A percentile compares a stretch with the other conserved stretches of the same genome.
These are phyloP conservation scores for Ceratobasidium sp. DNA, from an alignment of 1,284 basidiomycete genomes.

Conservation along the genomic window DNA sequence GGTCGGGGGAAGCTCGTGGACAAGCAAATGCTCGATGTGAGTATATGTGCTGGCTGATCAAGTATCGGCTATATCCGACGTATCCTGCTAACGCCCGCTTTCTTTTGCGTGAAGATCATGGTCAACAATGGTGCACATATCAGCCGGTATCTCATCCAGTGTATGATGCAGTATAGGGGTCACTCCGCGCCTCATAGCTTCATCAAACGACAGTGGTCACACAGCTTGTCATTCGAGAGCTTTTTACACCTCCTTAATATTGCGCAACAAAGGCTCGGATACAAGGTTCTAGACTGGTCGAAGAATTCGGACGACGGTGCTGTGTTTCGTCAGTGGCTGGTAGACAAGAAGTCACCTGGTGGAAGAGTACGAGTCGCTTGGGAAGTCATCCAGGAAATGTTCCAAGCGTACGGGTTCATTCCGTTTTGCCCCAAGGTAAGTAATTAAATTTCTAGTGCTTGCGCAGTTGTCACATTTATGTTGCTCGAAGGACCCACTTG, in stretches of 20 bases:
- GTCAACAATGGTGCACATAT: conserved; percentile 73
- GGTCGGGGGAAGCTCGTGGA: conserved; percentile 69
- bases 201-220: conserved; percentile 73
- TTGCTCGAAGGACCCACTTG: conserved; percentile 67
- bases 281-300: conserved; percentile 35
- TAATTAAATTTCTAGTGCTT: conserved; percentile 28
- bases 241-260: conserved; percentile 68
- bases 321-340: conserved; percentile 66
- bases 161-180: conserved; percentile 77
- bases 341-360: conserved; percentile 66
- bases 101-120: conserved; percentile 60
- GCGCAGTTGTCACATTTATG: neutral
- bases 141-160: conserved; percentile 75
- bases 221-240: conserved; percentile 63
- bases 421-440: conserved; percentile 72
- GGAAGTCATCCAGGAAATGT: conserved; percentile 67
- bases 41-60: conserved; percentile 49
- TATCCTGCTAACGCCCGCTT: conserved; percentile 4
- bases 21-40: conserved; percentile 70
- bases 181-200: conserved; percentile 67
- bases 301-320: conserved; percentile 74
- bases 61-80: conserved; percentile 5
- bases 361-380: conserved; percentile 63
- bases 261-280: conserved; percentile 55
- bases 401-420: conserved; percentile 77